Conservation (phyloP, 352 stramenopile genomes). For the Albugo candida region DNA sequence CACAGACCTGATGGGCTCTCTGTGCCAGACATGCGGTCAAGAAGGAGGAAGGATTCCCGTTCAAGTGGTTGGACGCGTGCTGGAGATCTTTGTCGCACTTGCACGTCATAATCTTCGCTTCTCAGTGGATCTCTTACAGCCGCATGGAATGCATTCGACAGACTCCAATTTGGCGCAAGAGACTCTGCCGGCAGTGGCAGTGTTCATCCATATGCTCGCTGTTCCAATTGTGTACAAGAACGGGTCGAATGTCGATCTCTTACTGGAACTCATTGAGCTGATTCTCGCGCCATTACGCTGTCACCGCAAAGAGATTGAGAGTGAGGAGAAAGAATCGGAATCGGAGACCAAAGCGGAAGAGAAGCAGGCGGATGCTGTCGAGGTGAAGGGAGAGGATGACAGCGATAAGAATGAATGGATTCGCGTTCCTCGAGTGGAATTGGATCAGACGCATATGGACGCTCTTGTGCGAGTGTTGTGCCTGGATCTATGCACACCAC, state of each 20-base stretch:
- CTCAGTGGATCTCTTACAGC: constrained; percentile 69
- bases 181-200: constrained; percentile 17
- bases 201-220: constrained; percentile 80
- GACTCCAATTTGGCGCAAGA: constrained; percentile 5
- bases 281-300: constrained; percentile 76
- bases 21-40: neutral
- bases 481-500: constrained; percentile 54
- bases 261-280: constrained; percentile 83
- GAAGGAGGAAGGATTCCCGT: constrained; percentile 19
- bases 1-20: neutral
- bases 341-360: constrained; percentile 14
- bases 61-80: constrained; percentile 78
- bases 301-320: constrained; percentile 20
- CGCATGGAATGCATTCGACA: constrained; percentile 28
- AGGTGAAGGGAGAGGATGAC: constrained; percentile 8
- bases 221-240: constrained; percentile 73
- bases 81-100: constrained; percentile 72
- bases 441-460: constrained; percentile 30
- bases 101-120: constrained; percentile 85
- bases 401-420: constrained; percentile 35
- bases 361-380: constrained; percentile 18
- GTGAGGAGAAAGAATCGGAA: constrained; percentile 1
- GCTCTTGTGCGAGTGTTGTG: constrained; percentile 47
- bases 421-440: constrained; percentile 29
- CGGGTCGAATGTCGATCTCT: constrained; percentile 81